Conservation (phyloP, 768 basidiomycete genomes). For the Termitomyces eurrhizus region DNA sequence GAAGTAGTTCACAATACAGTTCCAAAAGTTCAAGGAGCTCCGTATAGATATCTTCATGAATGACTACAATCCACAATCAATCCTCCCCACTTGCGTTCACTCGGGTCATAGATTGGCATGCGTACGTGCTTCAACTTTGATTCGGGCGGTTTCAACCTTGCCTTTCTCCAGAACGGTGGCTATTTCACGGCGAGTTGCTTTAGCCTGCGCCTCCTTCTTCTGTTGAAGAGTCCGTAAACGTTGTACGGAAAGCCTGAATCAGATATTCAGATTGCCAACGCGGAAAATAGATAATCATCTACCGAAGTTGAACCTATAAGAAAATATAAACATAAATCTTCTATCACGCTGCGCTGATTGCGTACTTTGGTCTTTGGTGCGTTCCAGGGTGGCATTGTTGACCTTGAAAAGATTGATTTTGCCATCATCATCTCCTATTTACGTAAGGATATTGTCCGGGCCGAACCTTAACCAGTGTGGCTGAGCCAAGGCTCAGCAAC, state of each 20-base stretch:
- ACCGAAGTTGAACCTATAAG: conserved; percentile 20
- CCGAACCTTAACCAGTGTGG: too few species aligned
- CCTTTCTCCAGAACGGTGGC: conserved; percentile 74
- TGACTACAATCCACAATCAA: conserved; percentile 42
- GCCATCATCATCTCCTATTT: background rate
- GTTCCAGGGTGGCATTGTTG: conserved; percentile 19
- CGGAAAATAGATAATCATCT: conserved; percentile 1
- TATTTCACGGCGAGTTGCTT: conserved; percentile 71
- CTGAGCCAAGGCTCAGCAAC: too few species aligned
- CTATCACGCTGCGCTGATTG: background rate
- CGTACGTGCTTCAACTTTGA: conserved; percentile 83
- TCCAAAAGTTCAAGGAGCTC: conserved; percentile 92
- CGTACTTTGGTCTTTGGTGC: conserved; percentile 19
- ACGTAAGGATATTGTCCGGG: too few species aligned
- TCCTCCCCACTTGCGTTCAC: background rate
- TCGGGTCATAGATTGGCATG: conserved; percentile 15
- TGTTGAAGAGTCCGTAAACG: conserved; percentile 82
- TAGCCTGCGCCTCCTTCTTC: conserved; percentile 86
- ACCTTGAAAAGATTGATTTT: background rate
- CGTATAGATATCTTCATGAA: conserved; percentile 79
- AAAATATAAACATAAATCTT: background rate
- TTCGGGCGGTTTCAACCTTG: conserved; percentile 79
- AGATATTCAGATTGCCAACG: background rate
- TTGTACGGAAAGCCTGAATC: conserved; percentile 73
- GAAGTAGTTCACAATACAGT: conserved; percentile 90